Evolutionary conservation across 441 rosid species (phyloP).

Genomic region (Jatropha multifida): DNA sequence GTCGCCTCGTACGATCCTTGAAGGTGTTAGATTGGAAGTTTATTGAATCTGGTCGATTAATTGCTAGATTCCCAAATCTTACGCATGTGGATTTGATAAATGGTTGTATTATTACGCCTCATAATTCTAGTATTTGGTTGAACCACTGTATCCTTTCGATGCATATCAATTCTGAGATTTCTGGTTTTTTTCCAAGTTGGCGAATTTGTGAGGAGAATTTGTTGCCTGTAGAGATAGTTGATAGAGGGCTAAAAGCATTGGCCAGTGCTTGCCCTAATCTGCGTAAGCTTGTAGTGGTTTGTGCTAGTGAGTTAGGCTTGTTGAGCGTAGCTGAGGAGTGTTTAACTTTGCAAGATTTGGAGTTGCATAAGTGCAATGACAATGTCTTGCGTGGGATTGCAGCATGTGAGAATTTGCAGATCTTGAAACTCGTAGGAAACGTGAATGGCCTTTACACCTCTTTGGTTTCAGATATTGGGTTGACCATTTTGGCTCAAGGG

Average conservation of each 20-base stretch:
- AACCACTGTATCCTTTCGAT: slow-evolving; percentile 41
- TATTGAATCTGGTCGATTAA: slow-evolving; percentile 57
- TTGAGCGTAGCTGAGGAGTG: slow-evolving; percentile 55
- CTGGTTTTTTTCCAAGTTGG: slow-evolving; percentile 39
- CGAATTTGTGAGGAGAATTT: slow-evolving; percentile 33
- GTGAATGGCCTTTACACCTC: slow-evolving; percentile 53
- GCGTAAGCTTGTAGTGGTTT: slow-evolving; percentile 50
- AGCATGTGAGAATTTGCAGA: slow-evolving; percentile 62
- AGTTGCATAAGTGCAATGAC: slow-evolving; percentile 62
- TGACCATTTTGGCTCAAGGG: slow-evolving; percentile 78
- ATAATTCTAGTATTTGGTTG: slow-evolving; percentile 42
- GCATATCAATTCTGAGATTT: slow-evolving; percentile 35
- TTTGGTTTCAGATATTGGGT: slow-evolving; percentile 69
- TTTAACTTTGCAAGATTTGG: slow-evolving; percentile 65
- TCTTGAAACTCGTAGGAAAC: slow-evolving; percentile 62
- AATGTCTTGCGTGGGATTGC: slow-evolving; percentile 54
- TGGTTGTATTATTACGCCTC: slow-evolving; percentile 42
- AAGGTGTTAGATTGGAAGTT: slow-evolving; percentile 70
- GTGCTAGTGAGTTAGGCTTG: slow-evolving; percentile 64
- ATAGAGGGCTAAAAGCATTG: slow-evolving; percentile 47
- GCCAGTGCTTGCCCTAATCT: slow-evolving; percentile 61
- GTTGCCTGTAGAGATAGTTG: slow-evolving; percentile 40
- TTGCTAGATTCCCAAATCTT: slow-evolving; percentile 63
- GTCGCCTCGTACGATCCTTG: slow-evolving; percentile 64
- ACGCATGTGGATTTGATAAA: slow-evolving; percentile 53